phyloP scores from a whole-genome alignment of 257 asterid genomes.

The Prunella vulgaris region DNA sequence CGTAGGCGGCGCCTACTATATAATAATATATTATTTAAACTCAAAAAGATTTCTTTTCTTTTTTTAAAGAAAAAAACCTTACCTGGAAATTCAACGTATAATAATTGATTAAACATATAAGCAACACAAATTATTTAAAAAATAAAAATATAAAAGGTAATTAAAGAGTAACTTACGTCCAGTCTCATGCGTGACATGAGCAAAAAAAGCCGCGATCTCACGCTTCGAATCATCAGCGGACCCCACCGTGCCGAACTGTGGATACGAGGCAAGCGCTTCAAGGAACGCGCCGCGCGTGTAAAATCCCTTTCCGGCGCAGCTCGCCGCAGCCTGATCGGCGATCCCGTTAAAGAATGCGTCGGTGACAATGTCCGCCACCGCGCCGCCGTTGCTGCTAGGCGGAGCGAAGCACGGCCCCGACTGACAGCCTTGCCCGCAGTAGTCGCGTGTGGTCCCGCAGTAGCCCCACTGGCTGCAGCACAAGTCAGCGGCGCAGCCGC shows the following conservation, averaged over 20 bases:
- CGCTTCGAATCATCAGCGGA: conserved; percentile 3
- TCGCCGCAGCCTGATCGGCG: not conserved
- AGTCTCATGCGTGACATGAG: conserved; percentile 6
- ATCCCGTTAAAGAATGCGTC: not conserved
- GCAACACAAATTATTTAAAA: not conserved
- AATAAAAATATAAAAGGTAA: not conserved
- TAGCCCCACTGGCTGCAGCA: conserved; percentile 5
- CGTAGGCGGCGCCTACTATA: not conserved
- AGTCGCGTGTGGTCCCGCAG: not conserved
- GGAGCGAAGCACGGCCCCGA: not conserved
- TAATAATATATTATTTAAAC: not conserved
- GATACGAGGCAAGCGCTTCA: not conserved
- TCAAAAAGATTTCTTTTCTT: no score
- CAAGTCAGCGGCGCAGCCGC: conserved; percentile 2
- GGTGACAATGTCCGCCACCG: conserved; percentile 6
- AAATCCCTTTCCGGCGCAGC: not conserved
- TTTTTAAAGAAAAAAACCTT: not conserved
- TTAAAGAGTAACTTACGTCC: conserved; percentile 3
- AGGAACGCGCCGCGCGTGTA: conserved; percentile 7
- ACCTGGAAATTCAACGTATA: not conserved
- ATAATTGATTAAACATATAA: not conserved
- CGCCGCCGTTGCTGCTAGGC: not conserved
- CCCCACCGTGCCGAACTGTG: conserved; percentile 3
- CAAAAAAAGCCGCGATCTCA: conserved; percentile 10
- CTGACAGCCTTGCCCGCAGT: conserved; percentile 10